phyloP scores from a whole-genome alignment of 2,329 filamentous ascomycete genomes.

The Fusarium cicatricum region DNA sequence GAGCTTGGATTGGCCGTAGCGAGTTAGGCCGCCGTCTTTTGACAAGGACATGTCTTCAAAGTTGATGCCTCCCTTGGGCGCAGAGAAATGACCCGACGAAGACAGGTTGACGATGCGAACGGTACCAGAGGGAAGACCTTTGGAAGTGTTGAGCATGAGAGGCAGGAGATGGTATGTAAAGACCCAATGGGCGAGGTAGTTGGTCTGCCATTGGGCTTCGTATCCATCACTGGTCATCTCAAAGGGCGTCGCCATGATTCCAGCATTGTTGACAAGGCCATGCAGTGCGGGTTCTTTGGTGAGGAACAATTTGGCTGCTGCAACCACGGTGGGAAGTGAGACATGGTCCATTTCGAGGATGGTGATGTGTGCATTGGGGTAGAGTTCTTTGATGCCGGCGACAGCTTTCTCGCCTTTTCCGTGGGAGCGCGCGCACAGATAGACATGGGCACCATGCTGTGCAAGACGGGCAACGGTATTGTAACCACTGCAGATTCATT shows the following conservation, averaged over 20 bases:
- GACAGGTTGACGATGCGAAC: conserved; percentile 32
- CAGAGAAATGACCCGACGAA: conserved; percentile 17
- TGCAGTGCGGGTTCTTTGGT: conserved; percentile 8
- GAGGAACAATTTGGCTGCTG: conserved; percentile 26
- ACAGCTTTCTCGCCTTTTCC: conserved; percentile 10
- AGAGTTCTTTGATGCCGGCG: conserved; percentile 1
- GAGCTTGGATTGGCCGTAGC: conserved; percentile 32
- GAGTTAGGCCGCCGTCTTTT: not conserved
- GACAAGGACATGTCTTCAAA: conserved; percentile 7
- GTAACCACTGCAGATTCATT: conserved; percentile 6
- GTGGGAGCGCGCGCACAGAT: conserved; percentile 17
- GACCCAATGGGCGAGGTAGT: conserved; percentile 31
- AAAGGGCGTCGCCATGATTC: conserved; percentile 26
- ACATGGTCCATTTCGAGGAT: conserved; percentile 24
- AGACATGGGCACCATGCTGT: conserved; percentile 27
- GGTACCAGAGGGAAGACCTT: not conserved
- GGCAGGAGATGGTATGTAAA: conserved; percentile 22
- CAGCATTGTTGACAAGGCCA: conserved; percentile 29
- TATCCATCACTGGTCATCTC: conserved; percentile 16
- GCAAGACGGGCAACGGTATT: conserved; percentile 21
- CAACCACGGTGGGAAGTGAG: conserved; percentile 8
- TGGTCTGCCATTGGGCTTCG: conserved; percentile 33
- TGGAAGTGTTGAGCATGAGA: conserved; percentile 25
- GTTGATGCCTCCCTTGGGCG: conserved; percentile 25
- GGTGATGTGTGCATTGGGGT: conserved; percentile 3